Evolutionary conservation across 441 rosid species (phyloP).

Genomic region (Omphalea diandra): DNA sequence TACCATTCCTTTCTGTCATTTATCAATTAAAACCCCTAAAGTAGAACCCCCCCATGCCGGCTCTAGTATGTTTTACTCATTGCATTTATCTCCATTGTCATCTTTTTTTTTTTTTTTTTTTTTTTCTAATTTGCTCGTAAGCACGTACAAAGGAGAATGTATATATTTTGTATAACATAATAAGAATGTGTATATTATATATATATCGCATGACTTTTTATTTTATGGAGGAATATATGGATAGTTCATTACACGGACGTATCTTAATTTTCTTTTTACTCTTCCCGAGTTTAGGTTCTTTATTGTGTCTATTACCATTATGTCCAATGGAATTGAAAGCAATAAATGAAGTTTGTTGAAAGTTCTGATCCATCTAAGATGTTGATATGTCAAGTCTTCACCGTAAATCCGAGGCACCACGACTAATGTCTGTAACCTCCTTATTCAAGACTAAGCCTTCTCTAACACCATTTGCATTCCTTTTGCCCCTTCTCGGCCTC

Average conservation of each 20-base stretch:
- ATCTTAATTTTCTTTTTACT: conserved; percentile 5
- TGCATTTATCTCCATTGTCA: too few species aligned
- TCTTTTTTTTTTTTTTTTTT: too few species aligned
- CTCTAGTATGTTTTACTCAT: too few species aligned
- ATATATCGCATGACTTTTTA: too few species aligned
- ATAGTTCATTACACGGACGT: background rate
- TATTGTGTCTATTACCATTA: conserved; percentile 7
- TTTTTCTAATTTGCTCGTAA: too few species aligned
- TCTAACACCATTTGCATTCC: background rate
- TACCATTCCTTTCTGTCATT: background rate
- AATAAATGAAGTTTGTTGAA: conserved; percentile 35
- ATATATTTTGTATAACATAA: too few species aligned
- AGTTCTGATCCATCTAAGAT: conserved; percentile 21
- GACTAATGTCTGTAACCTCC: conserved; percentile 15
- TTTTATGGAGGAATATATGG: background rate
- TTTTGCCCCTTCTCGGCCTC: conserved; percentile 13
- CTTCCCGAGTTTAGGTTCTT: conserved; percentile 14
- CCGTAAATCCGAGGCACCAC: conserved; percentile 26
- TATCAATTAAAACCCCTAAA: background rate
- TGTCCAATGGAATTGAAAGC: conserved; percentile 25
- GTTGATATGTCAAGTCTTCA: conserved; percentile 26
- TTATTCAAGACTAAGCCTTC: background rate
- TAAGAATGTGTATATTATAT: too few species aligned
- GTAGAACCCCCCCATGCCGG: too few species aligned
- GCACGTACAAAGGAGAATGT: background rate